These are phyloP conservation scores for Pisolithus tinctorius DNA, from an alignment of 768 basidiomycete genomes.

Conservation along the genomic window DNA sequence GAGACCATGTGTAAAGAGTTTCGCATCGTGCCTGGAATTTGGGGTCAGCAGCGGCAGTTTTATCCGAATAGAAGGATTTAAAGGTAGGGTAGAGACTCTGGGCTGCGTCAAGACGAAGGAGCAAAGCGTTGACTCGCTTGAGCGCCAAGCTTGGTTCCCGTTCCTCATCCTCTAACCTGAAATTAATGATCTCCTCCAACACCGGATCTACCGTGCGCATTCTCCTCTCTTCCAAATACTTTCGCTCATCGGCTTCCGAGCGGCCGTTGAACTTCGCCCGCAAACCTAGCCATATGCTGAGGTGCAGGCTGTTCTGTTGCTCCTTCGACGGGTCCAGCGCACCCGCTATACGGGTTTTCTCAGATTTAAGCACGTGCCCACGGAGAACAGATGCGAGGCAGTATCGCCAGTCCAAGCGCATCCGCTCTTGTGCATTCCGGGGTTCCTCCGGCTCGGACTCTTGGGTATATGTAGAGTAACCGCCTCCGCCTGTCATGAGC, in stretches of 20 bases:
- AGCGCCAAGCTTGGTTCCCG: constrained; percentile 39
- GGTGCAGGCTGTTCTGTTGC: constrained; percentile 58
- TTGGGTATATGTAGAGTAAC: constrained; percentile 42
- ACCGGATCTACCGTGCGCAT: constrained; percentile 74
- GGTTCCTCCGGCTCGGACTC: constrained; percentile 63
- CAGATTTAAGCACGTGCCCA: constrained; percentile 91
- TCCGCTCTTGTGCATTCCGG: constrained; percentile 65
- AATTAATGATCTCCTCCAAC: constrained; percentile 76
- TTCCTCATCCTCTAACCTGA: constrained; percentile 49
- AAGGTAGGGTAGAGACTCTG: constrained; percentile 84
- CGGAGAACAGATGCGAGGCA: constrained; percentile 90
- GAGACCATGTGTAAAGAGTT: constrained; percentile 88
- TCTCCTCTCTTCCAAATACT: constrained; percentile 75
- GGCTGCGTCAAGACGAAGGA: constrained; percentile 73
- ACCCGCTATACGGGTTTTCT: constrained; percentile 87
- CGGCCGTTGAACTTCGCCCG: constrained; percentile 80
- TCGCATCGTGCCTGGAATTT: constrained; percentile 80
- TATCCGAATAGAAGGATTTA: constrained; percentile 74
- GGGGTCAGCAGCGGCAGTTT: constrained; percentile 56
- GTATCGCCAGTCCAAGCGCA: constrained; percentile 91
- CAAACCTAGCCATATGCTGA: constrained; percentile 84
- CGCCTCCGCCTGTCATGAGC: constrained; percentile 37
- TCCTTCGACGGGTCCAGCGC: constrained; percentile 65
- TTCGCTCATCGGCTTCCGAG: constrained; percentile 76
- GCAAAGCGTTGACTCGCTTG: constrained; percentile 54